Percentiles rank a stretch among this genome's conserved stretches.
These are phyloP conservation scores for Cichorium intybus DNA, from an alignment of 140 eudicot species.

Conservation along the genomic window DNA sequence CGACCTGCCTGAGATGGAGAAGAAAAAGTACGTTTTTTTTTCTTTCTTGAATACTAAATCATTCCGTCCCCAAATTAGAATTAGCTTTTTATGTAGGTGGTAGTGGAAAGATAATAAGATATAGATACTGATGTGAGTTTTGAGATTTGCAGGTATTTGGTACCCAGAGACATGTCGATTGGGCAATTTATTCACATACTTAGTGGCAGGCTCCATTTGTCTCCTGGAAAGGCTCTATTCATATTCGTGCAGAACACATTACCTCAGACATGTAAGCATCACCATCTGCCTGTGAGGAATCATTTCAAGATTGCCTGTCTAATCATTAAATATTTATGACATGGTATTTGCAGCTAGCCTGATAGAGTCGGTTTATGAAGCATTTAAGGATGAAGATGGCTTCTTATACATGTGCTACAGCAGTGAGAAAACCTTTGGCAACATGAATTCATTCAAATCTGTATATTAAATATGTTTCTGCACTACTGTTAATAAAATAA, in stretches of 20 bases:
- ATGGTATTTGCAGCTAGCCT: conserved; percentile 57
- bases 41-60: background rate
- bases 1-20: conserved; percentile 90
- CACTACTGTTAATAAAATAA: too few relatives aligned
- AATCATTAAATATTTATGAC: too few relatives aligned
- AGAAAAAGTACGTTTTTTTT: conserved; percentile 65
- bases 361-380: conserved; percentile 69
- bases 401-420: conserved; percentile 93
- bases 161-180: conserved; percentile 84
- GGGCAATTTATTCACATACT: conserved; percentile 83
- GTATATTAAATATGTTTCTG: too few relatives aligned
- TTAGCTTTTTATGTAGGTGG: background rate
- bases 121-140: too few relatives aligned
- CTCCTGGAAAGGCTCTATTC: conserved; percentile 85
- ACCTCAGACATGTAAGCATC: conserved; percentile 85
- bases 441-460: background rate
- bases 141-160: conserved; percentile 55
- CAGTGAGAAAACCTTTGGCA: conserved; percentile 92
- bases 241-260: conserved; percentile 72
- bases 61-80: background rate
- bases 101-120: background rate
- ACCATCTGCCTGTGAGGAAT: too few relatives aligned
- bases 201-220: conserved; percentile 62
- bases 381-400: conserved; percentile 93
- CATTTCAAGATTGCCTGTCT: background rate